These are phyloP conservation scores for Hemileia vastatrix DNA, from an alignment of 1,284 basidiomycete genomes.

Conservation along the genomic window DNA sequence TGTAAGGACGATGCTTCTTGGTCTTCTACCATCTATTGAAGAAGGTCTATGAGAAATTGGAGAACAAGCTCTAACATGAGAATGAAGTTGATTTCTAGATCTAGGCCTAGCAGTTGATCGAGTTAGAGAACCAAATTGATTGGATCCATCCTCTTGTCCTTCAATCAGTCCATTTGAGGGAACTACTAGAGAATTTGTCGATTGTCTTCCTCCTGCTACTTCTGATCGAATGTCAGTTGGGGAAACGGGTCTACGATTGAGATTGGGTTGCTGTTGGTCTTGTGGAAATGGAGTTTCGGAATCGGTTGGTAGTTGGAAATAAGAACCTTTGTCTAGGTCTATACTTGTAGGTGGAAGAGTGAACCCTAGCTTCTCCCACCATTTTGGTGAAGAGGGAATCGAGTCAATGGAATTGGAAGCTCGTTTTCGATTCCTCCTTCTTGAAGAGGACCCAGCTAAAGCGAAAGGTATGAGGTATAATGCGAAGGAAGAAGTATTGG, in stretches of 20 bases:
- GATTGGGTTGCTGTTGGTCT: background rate
- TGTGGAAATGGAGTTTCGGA: background rate
- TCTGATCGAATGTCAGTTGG: background rate
- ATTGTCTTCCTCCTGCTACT: background rate
- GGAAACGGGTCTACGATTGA: background rate
- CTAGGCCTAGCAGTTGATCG: background rate
- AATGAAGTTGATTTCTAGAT: background rate
- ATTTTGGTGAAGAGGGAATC: constrained; percentile 1
- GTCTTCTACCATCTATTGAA: no score
- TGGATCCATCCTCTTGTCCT: background rate
- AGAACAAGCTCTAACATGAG: no score
- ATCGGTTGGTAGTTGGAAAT: background rate
- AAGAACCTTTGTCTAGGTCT: background rate
- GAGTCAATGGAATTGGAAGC: constrained; percentile 25
- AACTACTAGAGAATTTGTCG: background rate
- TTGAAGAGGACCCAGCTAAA: constrained; percentile 45
- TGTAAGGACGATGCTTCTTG: no score
- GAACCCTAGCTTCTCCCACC: no score
- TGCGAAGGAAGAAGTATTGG: constrained; percentile 77
- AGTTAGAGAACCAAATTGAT: background rate
- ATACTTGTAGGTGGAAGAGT: no score
- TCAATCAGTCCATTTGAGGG: background rate
- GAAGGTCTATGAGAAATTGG: no score
- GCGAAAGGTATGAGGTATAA: constrained; percentile 71
- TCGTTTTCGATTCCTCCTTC: constrained; percentile 10